Evolutionary conservation across 257 asterid species (phyloP), one percentile per base, ranked within the genome.

Genomic region (Rehmannia glutinosa): DNA sequence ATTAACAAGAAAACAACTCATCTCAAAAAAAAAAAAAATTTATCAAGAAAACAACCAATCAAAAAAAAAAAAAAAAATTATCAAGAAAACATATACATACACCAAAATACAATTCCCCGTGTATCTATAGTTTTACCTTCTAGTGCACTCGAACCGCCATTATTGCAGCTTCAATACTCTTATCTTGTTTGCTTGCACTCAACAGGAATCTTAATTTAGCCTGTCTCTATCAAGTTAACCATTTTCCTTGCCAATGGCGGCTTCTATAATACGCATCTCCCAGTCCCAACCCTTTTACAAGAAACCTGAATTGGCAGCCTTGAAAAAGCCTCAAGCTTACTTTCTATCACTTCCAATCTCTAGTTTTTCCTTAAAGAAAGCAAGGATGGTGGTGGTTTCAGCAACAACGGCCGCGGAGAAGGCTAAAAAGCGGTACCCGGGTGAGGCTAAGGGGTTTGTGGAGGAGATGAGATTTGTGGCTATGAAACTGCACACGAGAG

Each of bases 391-490:
- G 38, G 75, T 82, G 12, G 81, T 81, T 57, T 35, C 91, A 13
- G 74, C 88, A 1, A 75, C 89, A 19, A 61, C 82, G 15, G 77
- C 90, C 35, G 95, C 66, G 45, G 66, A 87, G 82, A 91, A 83
- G 80, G 47, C 84, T 84, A 38, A 54, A 39, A 27, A n/a, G 41
- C 27, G 62, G 42, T 55, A 55, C 28, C 62, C 62, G 21, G 62
- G 42, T 11, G 62, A 55, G 42, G 23, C 24, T 16, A 90, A 88
- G 83, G 96, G 96, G 23, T 93, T 93, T 72, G 92, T 85, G 73
- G 99, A 91, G 79, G 99, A 93, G 86, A 93, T 93, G 99, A 88
- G 96, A 66, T 84, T 85, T 77, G 97, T 89, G 72, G 99, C 99
- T 8, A 86, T 93, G 99, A 93, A 84, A 62, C 73, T 85, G 78